Base-by-base conservation (phyloP, 176 grass and related monocot species). In the Hyparrhenia diplandra region DNA sequence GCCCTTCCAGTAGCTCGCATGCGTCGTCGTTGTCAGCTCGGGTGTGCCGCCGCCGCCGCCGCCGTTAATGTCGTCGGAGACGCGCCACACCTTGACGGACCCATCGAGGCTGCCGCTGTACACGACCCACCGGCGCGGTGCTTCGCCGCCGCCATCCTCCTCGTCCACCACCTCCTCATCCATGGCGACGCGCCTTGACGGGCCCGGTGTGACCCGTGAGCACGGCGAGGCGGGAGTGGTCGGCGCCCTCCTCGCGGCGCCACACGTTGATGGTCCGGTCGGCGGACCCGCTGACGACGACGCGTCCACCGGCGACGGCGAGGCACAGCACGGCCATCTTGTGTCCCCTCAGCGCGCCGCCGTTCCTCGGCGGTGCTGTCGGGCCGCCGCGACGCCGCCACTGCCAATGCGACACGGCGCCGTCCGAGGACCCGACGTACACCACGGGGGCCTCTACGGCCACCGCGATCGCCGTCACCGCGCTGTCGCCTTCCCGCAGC, bases 81-180 rank as follows among this genome's bases (percentile, higher is more conserved):
- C 96, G 8, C 88, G 80, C 96, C 94, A 97, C 29, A 91, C 86
- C 78, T 97, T 99, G 24, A 99, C 85, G 3, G 96, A 95, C 10
- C 90, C 89, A 67, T 99, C 92, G 20, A 99, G 82, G 88, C 96
- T 99, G 39, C 96, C 92, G 60, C 95, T 98, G 83, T 98, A 98
- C 64, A 98, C 86, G 18, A 94, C 77, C 89, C 86, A 94, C 10
- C 87, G 60, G 0, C 23, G 37, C 5, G 59, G 59, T 0, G 52
- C 21, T 0, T n/a, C n/a, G n/a, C n/a, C n/a, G n/a, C 13, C 68
- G 5, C 25, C 67, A 13, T 66, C 64, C 14, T 71, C 68, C 40
- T 86, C 59, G 11, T 71, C 73, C 32, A 84, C 59, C 28, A 64
- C 67, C 55, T 90, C 86, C 82, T 83, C 45, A 49, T 89, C 86